phyloP scores from a whole-genome alignment of 495 filamentous ascomycete species.

The Podospora australis region DNA sequence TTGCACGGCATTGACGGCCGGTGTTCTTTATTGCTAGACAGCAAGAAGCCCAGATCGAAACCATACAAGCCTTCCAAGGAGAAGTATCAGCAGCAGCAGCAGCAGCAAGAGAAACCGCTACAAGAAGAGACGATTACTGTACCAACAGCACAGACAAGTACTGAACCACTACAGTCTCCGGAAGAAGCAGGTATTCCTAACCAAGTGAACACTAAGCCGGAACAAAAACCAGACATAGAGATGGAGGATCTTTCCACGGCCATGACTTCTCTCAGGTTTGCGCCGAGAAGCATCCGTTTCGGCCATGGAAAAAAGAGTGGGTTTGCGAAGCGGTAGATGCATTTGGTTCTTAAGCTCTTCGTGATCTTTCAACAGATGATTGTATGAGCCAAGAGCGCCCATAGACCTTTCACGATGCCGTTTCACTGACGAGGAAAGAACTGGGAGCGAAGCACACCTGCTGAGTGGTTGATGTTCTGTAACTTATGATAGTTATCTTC shows the following conservation, averaged over 20 bases:
- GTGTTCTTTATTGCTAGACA: conserved; percentile 62
- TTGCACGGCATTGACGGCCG: conserved; percentile 83
- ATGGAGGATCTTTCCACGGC: conserved; percentile 69
- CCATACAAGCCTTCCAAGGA: background rate
- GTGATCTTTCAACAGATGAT: too few relatives aligned
- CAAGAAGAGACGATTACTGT: background rate
- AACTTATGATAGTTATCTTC: too few relatives aligned
- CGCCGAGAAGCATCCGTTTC: conserved; percentile 70
- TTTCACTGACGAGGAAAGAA: too few relatives aligned
- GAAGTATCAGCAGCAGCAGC: conserved; percentile 7
- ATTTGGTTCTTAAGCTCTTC: too few relatives aligned
- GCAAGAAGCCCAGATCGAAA: conserved; percentile 26
- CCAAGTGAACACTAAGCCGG: background rate
- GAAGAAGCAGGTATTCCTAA: conserved; percentile 5
- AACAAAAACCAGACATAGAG: conserved; percentile 44
- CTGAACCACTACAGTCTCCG: background rate
- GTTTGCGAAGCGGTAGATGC: conserved; percentile 33
- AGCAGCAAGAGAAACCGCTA: background rate
- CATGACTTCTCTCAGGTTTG: conserved; percentile 78
- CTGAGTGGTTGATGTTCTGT: too few relatives aligned
- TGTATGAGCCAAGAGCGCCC: too few relatives aligned
- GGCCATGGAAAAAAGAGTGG: conserved; percentile 51
- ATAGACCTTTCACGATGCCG: too few relatives aligned
- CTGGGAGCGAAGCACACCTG: too few relatives aligned
- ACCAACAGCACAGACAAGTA: background rate